Percentiles rank a stretch among this genome's conserved stretches.
Conservation (phyloP, 768 basidiomycete species). For the Cystobasidium onofrii region DNA sequence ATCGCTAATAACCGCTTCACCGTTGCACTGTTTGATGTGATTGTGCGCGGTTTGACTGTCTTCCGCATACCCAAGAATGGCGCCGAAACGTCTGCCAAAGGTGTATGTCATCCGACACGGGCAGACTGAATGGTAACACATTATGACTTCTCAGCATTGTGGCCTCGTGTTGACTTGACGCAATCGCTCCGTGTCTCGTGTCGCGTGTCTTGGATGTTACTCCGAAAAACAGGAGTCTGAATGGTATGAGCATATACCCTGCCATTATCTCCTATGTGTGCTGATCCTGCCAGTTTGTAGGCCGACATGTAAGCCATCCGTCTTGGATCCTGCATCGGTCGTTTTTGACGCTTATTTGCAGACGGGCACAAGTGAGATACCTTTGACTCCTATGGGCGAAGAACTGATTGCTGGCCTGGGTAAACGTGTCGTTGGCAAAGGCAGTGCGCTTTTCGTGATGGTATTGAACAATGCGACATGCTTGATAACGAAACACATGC, state of each 20-base stretch:
- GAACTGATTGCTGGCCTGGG: conserved; percentile 62
- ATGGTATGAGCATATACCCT: conserved; percentile 17
- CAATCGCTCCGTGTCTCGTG: no score
- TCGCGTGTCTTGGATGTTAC: no score
- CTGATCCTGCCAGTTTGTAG: conserved; percentile 37
- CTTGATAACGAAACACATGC: not conserved
- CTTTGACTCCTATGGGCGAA: conserved; percentile 69
- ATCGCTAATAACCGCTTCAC: no score
- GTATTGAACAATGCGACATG: not conserved
- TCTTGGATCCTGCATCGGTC: not conserved
- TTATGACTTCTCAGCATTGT: conserved; percentile 44
- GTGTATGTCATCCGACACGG: conserved; percentile 76
- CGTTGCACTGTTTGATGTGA: no score
- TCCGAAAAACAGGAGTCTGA: conserved; percentile 1
- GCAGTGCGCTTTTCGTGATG: no score
- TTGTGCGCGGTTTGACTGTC: no score
- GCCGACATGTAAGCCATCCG: not conserved
- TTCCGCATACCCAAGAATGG: not conserved
- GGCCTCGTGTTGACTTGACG: not conserved
- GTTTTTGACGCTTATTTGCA: conserved; percentile 42
- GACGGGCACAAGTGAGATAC: conserved; percentile 83
- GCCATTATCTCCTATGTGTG: no score
- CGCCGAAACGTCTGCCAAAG: conserved; percentile 52
- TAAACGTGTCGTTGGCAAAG: conserved; percentile 61
- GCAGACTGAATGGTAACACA: conserved; percentile 71